phyloP scores from a whole-genome alignment of 2,329 filamentous ascomycete species.

The Escovopsis sp. region DNA sequence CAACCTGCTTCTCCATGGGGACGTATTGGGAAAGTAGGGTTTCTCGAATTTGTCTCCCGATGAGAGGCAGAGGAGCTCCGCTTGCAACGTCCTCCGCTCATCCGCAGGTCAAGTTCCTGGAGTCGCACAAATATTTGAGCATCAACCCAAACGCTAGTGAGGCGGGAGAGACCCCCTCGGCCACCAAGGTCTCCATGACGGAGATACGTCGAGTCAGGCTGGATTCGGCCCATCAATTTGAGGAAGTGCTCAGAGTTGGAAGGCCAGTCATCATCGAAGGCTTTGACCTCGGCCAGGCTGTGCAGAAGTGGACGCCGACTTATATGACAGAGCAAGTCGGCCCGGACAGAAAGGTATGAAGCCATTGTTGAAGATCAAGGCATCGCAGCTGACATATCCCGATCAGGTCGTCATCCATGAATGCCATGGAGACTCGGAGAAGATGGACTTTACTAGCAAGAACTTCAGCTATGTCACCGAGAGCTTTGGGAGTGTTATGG shows the following conservation, averaged over 20 bases:
- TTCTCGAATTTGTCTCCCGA: conserved; percentile 23
- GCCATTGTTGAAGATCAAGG: background rate
- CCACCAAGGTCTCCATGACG: conserved; percentile 10
- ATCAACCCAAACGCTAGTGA: conserved; percentile 2
- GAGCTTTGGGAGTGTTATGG: conserved; percentile 51
- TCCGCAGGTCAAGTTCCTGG: conserved; percentile 8
- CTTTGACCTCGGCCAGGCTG: conserved; percentile 53
- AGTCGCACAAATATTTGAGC: conserved; percentile 15
- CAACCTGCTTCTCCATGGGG: conserved; percentile 83
- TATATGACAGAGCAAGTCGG: conserved; percentile 54
- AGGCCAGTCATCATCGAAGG: conserved; percentile 47
- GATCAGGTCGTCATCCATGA: conserved; percentile 59
- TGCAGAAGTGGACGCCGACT: conserved; percentile 48
- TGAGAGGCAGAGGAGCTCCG: background rate
- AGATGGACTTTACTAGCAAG: conserved; percentile 70
- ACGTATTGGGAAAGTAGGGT: conserved; percentile 63
- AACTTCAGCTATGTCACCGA: conserved; percentile 68
- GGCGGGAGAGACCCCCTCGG: background rate
- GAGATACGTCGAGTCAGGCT: conserved; percentile 39
- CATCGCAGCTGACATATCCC: background rate
- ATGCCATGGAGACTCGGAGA: conserved; percentile 33
- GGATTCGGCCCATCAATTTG: conserved; percentile 40
- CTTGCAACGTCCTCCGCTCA: background rate
- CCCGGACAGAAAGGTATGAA: conserved; percentile 40
- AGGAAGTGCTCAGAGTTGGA: conserved; percentile 38